Evolutionary conservation across 345 rosid species (phyloP), one percentile per base, ranked within the genome.

Genomic region (Salix koriyanagi): DNA sequence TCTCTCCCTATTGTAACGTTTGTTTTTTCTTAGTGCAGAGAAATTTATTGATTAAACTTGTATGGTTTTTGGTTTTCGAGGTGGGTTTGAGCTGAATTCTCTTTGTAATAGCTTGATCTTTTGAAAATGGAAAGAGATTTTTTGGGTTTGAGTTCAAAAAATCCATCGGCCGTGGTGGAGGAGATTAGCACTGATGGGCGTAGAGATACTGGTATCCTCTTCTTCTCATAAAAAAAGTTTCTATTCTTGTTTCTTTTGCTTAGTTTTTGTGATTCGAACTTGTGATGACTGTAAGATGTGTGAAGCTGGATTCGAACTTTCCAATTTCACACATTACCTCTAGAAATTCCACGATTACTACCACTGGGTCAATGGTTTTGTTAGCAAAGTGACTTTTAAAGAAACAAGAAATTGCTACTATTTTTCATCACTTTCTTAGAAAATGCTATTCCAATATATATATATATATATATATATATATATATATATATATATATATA

Each of bases 41-140:
- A 2, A 69, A 70, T 77, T 72, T 78, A 83, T 80, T 66, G 73
- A 73, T 68, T 48, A 62, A 58, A 39, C 44, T 28, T 74, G 23
- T 73, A 72, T n/a, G 52, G 75, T 62, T 76, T 66, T 52, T 70
- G 48, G 4, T 78, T 68, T 64, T 73, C 64, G 37, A 61, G 76
- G 65, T 74, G 73, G 65, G 71, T 67, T 80, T 79, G 16, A 70
- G 70, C 70, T 61, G 77, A 81, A 70, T 64, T 70, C 42, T 54
- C 39, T 50, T 1, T 79, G 60, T 26, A 64, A 52, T 78, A 30
- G 73, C 32, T 18, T 16, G n/a, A 6, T 50, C 58, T 5, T 52
- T 79, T 32, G 58, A 70, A 71, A 77, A 92, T 92, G 97, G 96
- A 92, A 87, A 89, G 91, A 85, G 97, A 92, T 82, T 92, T 92